Evolutionary conservation across 805 yeast genomes (phyloP), one percentile per base, ranked within the genome.

Genomic region (Candida nonsorbophila): DNA sequence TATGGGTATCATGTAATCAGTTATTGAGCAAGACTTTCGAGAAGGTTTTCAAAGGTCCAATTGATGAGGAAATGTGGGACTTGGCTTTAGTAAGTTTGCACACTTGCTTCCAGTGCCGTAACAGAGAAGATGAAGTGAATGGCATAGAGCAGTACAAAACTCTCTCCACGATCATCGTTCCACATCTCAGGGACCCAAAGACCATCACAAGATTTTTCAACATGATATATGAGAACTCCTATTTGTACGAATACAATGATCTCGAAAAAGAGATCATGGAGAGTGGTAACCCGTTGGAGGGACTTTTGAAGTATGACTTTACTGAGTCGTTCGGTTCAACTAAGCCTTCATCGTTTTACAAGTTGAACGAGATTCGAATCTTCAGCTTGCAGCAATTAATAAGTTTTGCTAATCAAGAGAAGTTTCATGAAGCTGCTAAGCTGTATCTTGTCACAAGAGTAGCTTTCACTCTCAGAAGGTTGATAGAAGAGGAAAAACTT

Each of bases 291-390:
- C 34, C 48, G 1, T 51, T 69, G 3, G 45, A 48, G 3, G 64
- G 59, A 8, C 55, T 71, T 4, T 51, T 73, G 3, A 37, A 48
- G 7, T 69, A 69, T 34, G 55, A 67, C 9, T 66, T 72, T 32
- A 69, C 66, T 7, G 65, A 66, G 6, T 58, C 69, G n/a, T 74
- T 69, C 42, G 92, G 92, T 1, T 67, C 84, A 0, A 80, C 90
- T 0, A 67, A 67, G 21, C 68, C 72, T 3, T 50, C 79, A 1
- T 42, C 41, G 1, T 44, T 62, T 7, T 50, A 67, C 14, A 52
- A 69, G 2, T 72, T 80, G 34, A 56, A 58, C 8, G 37, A 49
- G 5, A 64, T 82, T 20, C 69, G 87, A 10, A 53, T 70, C 25
- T 46, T 54, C 14, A 82, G 94, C 45, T 55, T 88, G 22, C 45